Conservation (phyloP, 2,329 filamentous ascomycete genomes). For the Apiospora arundinis region DNA sequence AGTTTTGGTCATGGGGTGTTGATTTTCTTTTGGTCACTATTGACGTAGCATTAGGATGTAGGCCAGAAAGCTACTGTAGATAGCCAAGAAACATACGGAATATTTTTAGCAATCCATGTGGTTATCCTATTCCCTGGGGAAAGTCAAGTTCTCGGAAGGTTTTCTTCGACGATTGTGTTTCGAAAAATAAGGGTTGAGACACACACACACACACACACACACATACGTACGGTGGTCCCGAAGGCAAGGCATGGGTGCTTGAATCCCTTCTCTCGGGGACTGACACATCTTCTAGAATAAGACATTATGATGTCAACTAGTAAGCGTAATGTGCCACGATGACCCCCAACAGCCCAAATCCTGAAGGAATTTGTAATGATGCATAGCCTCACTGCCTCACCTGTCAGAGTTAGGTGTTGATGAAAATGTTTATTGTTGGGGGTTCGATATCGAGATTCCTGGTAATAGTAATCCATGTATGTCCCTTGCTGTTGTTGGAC, state of each 20-base stretch:
- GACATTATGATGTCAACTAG: slow-evolving; percentile 1
- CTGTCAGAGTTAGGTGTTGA: neutral
- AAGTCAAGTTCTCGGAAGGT: neutral
- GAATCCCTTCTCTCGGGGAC: neutral
- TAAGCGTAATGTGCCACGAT: slow-evolving; percentile 9
- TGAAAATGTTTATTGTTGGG: neutral
- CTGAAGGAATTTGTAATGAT: neutral
- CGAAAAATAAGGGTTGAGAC: neutral
- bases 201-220: too few relatives aligned
- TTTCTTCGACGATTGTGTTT: slow-evolving; percentile 3
- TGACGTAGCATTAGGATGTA: neutral
- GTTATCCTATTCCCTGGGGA: neutral
- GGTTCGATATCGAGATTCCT: neutral
- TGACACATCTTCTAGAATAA: slow-evolving; percentile 5
- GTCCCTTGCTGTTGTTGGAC: neutral
- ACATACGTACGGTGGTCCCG: neutral
- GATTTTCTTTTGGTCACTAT: neutral
- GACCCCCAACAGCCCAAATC: neutral
- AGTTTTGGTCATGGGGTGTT: neutral
- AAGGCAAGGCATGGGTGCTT: too few relatives aligned
- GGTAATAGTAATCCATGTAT: neutral
- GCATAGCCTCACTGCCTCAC: neutral
- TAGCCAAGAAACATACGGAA: neutral
- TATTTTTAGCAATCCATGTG: slow-evolving; percentile 8
- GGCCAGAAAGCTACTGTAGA: neutral